Evolutionary conservation across 2,329 filamentous ascomycete genomes (phyloP).

Genomic region (Metarhizium rileyi): DNA sequence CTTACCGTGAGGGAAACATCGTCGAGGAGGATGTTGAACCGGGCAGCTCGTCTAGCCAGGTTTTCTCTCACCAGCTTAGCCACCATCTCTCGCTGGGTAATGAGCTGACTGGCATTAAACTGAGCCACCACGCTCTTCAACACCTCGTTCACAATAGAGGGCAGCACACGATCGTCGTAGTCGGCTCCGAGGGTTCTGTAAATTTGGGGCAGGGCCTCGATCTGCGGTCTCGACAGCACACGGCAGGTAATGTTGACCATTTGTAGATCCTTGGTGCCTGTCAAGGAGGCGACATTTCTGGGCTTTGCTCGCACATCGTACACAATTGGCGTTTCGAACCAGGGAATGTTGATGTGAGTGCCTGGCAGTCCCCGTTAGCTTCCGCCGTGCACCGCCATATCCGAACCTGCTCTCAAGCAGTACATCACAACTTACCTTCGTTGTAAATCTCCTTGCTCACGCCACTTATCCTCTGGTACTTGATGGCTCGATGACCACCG

Average conservation of each 20-base stretch:
- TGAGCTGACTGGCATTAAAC: constrained; percentile 96
- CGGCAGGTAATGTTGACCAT: constrained; percentile 99
- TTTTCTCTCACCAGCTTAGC: constrained; percentile 87
- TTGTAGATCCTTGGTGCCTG: constrained; percentile 97
- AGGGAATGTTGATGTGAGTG: constrained; percentile 88
- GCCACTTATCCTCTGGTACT: constrained; percentile 87
- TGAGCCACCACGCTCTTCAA: constrained; percentile 97
- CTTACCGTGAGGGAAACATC: constrained; percentile 92
- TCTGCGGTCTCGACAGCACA: constrained; percentile 84
- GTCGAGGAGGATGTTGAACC: constrained; percentile 95
- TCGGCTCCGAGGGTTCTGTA: constrained; percentile 92
- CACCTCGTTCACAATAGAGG: constrained; percentile 97
- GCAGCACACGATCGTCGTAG: constrained; percentile 93
- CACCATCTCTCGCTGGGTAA: constrained; percentile 97
- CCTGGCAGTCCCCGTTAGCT: constrained; percentile 36
- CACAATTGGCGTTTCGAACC: constrained; percentile 93
- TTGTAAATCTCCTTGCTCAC: constrained; percentile 93
- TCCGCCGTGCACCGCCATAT: neutral
- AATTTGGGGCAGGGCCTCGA: constrained; percentile 88
- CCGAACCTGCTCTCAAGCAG: neutral
- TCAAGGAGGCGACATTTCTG: constrained; percentile 91
- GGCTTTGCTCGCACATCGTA: constrained; percentile 98
- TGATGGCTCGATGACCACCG: constrained; percentile 97
- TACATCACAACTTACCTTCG: constrained; percentile 57
- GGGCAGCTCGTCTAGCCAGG: constrained; percentile 76